Conservation (phyloP, 1,284 basidiomycete species). For the Puccinia horiana region DNA sequence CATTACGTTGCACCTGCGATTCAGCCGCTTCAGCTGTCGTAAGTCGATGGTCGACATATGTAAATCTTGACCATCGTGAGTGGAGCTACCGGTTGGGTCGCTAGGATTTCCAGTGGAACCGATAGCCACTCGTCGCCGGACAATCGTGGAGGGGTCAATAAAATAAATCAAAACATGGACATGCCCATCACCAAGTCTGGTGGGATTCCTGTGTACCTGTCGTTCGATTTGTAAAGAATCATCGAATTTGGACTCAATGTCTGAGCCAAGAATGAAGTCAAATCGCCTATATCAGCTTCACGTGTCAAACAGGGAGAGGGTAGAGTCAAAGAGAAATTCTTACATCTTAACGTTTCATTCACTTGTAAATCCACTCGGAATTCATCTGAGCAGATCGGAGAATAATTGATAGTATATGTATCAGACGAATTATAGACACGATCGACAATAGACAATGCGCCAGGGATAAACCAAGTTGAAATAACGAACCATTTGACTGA, state of each 20-base stretch:
- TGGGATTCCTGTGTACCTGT: constrained; percentile 48
- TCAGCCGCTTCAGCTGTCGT: constrained; percentile 21
- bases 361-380: constrained; percentile 39
- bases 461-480: neutral
- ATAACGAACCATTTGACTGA: constrained; percentile 36
- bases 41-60: constrained; percentile 39
- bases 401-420: neutral
- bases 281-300: neutral
- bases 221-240: constrained; percentile 28
- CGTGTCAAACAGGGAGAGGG: neutral
- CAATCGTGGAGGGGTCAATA: constrained; percentile 31
- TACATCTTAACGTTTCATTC: constrained; percentile 43
- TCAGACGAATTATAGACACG: no score
- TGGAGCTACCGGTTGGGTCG: neutral
- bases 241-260: constrained; percentile 43
- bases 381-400: constrained; percentile 33
- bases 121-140: neutral
- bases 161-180: constrained; percentile 44
- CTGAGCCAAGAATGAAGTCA: constrained; percentile 1
- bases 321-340: neutral
- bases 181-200: constrained; percentile 37
- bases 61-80: neutral
- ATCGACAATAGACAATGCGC: neutral
- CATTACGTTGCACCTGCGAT: constrained; percentile 23
- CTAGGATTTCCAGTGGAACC: neutral